These are phyloP conservation scores for Knufia petricola DNA, from an alignment of 2,329 filamentous ascomycete genomes.

Conservation along the genomic window DNA sequence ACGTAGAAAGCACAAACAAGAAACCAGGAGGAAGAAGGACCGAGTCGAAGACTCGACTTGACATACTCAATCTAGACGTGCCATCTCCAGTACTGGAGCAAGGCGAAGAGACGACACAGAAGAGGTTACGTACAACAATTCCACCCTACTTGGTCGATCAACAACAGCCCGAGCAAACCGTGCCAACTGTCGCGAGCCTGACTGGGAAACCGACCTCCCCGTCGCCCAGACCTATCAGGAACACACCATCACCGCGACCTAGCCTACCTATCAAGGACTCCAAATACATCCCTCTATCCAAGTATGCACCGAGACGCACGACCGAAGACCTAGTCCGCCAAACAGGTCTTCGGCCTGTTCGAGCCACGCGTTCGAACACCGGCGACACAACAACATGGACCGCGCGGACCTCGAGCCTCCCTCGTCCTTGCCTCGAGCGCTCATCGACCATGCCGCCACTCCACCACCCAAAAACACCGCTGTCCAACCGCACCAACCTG, in stretches of 20 bases:
- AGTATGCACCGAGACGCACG: slow-evolving; percentile 19
- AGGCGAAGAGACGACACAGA: slow-evolving; percentile 17
- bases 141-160: no score
- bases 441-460: slow-evolving; percentile 14
- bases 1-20: neutral
- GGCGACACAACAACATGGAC: neutral
- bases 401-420: neutral
- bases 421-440: neutral
- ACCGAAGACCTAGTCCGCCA: slow-evolving; percentile 9
- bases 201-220: neutral
- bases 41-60: neutral
- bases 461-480: neutral
- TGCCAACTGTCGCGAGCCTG: no score
- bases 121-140: neutral
- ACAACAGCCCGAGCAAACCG: no score
- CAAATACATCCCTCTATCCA: slow-evolving; percentile 22
- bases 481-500: neutral
- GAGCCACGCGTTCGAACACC: slow-evolving; percentile 2
- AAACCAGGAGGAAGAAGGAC: neutral
- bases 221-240: neutral
- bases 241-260: slow-evolving; percentile 6
- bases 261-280: slow-evolving; percentile 20
- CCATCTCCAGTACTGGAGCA: slow-evolving; percentile 19
- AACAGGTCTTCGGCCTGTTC: slow-evolving; percentile 3
- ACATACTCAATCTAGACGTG: slow-evolving; percentile 2